Conservation (phyloP, 306 rosid genomes). For the Cucumis hystrix region DNA sequence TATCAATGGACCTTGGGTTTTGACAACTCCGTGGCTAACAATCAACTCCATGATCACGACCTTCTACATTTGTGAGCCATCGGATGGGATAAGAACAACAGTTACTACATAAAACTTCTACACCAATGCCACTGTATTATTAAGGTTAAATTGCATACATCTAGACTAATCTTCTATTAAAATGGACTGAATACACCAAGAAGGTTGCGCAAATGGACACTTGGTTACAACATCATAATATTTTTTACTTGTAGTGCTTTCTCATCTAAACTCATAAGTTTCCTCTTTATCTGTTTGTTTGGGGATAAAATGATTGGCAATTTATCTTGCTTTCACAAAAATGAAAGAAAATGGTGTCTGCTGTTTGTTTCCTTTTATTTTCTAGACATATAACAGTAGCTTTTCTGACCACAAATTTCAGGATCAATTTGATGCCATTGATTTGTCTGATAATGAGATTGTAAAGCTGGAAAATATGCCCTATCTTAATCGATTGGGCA, state of each 20-base stretch:
- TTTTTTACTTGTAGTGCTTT: not conserved
- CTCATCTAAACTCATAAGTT: not conserved
- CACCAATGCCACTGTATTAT: not conserved
- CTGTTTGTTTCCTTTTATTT: not conserved
- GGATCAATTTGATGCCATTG: conserved; percentile 95
- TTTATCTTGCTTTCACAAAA: not conserved
- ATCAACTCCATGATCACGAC: not conserved
- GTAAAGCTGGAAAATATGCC: conserved; percentile 89
- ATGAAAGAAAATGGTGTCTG: not conserved
- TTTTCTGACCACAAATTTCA: conserved; percentile 14
- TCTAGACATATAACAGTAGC: not conserved
- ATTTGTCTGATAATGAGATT: conserved; percentile 88
- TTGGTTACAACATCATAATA: not conserved
- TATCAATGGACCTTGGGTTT: not conserved
- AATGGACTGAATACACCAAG: not conserved
- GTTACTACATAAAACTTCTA: not conserved
- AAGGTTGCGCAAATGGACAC: not conserved
- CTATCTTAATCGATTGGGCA: conserved; percentile 75
- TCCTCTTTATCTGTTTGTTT: not conserved
- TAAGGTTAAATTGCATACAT: not conserved
- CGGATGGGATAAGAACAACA: not conserved
- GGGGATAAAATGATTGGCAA: not conserved
- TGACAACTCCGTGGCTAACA: not conserved
- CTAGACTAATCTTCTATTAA: not conserved
- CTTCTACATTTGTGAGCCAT: not conserved